Evolutionary conservation across 2,329 filamentous ascomycete species (phyloP).

Genomic region (Aspergillus ustus): DNA sequence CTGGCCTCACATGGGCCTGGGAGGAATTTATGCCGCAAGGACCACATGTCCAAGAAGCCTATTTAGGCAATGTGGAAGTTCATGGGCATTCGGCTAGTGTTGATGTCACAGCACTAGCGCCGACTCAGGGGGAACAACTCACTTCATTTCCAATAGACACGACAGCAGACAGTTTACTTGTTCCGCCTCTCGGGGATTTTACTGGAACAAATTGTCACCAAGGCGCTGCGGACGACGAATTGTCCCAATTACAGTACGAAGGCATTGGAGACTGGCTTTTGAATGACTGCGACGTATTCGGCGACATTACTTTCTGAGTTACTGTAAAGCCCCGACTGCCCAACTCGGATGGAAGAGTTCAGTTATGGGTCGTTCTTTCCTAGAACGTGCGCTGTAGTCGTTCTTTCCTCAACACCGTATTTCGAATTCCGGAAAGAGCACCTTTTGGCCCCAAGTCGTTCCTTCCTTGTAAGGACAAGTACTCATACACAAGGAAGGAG

Average conservation of each 20-base stretch:
- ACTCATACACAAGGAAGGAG: neutral
- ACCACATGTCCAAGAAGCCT: conserved; percentile 12
- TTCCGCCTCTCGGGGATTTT: neutral
- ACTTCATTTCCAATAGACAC: neutral
- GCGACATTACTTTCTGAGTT: conserved; percentile 13
- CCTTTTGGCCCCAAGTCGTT: neutral
- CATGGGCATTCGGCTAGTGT: neutral
- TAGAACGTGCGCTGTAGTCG: neutral
- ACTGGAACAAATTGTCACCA: neutral
- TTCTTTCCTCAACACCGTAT: neutral
- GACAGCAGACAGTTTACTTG: neutral
- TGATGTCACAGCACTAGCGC: neutral
- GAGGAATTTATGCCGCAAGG: conserved; percentile 25
- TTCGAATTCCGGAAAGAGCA: neutral
- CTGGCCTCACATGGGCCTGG: conserved; percentile 33
- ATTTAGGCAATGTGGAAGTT: neutral
- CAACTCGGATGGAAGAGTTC: neutral
- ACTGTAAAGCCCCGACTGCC: neutral
- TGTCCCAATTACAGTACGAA: conserved; percentile 32
- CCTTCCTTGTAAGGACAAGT: neutral
- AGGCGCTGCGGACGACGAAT: neutral
- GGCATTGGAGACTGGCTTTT: conserved; percentile 37
- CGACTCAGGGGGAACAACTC: too few species aligned
- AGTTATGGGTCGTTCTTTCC: neutral
- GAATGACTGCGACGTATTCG: conserved; percentile 32